A percentile compares a stretch with the other conserved stretches of the same genome.
phyloP scores from a whole-genome alignment of 2,329 filamentous ascomycete genomes.

The Lachnellula hyalina region DNA sequence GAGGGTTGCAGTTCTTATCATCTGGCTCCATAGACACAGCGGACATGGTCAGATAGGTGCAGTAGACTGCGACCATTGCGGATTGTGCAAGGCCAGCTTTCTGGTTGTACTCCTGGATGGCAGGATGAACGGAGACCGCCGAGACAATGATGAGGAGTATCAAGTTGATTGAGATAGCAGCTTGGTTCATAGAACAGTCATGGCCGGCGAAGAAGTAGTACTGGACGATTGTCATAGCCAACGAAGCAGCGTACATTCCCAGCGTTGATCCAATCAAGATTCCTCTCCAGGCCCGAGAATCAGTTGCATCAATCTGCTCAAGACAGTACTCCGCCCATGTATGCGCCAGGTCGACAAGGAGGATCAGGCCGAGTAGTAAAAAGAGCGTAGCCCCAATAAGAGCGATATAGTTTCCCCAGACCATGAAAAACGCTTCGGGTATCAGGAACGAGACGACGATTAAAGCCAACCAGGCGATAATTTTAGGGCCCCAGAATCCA shows the following conservation, averaged over 20 bases:
- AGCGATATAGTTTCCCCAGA: constrained; percentile 93
- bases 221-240: constrained; percentile 94
- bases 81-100: constrained; percentile 95
- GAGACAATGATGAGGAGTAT: constrained; percentile 77
- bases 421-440: constrained; percentile 87
- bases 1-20: constrained; percentile 87
- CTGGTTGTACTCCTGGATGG: constrained; percentile 84
- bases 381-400: constrained; percentile 88
- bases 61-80: constrained; percentile 95
- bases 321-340: constrained; percentile 97
- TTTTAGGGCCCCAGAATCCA: constrained; percentile 97
- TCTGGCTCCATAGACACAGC: constrained; percentile 98
- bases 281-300: constrained; percentile 78
- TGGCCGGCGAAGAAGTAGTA: constrained; percentile 88
- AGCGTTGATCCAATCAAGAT: constrained; percentile 88
- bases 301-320: constrained; percentile 83
- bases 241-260: constrained; percentile 84
- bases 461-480: constrained; percentile 81
- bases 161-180: constrained; percentile 90
- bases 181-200: constrained; percentile 91
- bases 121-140: constrained; percentile 80
- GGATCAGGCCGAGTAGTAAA: constrained; percentile 82
- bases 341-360: constrained; percentile 91
- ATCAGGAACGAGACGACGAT: constrained; percentile 93
- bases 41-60: constrained; percentile 97